Percentiles rank a stretch among this genome's conserved stretches.
phyloP scores from a whole-genome alignment of 2,329 filamentous ascomycete species.

The Aspergillus brasiliensis region DNA sequence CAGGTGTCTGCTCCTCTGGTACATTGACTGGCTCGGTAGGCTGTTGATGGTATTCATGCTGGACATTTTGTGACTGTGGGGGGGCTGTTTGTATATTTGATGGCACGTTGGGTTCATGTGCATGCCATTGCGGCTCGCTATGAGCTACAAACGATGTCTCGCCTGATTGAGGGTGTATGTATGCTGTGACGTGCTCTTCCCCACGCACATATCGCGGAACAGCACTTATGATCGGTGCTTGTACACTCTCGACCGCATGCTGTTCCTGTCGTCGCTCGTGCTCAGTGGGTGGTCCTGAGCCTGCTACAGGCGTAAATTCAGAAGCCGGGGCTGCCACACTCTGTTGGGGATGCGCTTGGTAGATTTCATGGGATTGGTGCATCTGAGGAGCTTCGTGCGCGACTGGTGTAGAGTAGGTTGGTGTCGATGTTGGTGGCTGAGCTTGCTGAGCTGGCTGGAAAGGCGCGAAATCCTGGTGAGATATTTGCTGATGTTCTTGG shows the following conservation, averaged over 20 bases:
- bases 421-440: neutral
- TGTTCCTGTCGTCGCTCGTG: neutral
- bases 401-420: neutral
- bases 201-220: slow-evolving; percentile 50
- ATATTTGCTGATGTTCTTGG: neutral
- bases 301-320: neutral
- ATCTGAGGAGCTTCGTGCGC: neutral
- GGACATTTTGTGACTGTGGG: neutral
- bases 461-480: neutral
- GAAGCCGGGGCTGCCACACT: neutral
- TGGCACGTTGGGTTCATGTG: slow-evolving; percentile 9
- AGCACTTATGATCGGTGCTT: slow-evolving; percentile 32
- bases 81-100: neutral
- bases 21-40: slow-evolving; percentile 49
- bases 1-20: slow-evolving; percentile 45
- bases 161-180: slow-evolving; percentile 24
- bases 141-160: slow-evolving; percentile 17
- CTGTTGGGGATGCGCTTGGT: neutral
- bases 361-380: neutral
- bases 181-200: slow-evolving; percentile 45
- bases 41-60: slow-evolving; percentile 31
- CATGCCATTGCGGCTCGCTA: slow-evolving; percentile 13
- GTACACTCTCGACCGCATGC: neutral
- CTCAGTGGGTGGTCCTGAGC: neutral
- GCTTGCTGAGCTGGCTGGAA: neutral